A percentile compares a stretch with the other conserved stretches of the same genome.
phyloP scores from a whole-genome alignment of 2,329 filamentous ascomycete genomes.

The Phaeosphaeriaceae sp. region DNA sequence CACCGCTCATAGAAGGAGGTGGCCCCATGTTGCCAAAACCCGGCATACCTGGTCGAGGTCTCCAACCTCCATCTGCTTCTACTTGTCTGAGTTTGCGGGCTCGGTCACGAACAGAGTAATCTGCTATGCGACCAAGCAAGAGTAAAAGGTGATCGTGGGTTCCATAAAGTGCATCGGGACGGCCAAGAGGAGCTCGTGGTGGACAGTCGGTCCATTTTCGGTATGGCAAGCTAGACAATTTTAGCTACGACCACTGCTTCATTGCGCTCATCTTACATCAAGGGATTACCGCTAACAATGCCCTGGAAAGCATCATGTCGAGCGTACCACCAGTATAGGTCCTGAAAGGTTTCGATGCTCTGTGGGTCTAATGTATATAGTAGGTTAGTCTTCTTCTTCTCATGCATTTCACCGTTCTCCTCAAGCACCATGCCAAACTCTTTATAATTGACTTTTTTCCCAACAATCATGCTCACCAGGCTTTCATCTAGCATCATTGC shows the following conservation, averaged over 20 bases:
- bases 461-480: conserved; percentile 65
- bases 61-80: conserved; percentile 63
- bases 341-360: conserved; percentile 79
- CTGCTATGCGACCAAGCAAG: conserved; percentile 77
- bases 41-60: conserved; percentile 58
- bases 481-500: conserved; percentile 50
- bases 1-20: conserved; percentile 32
- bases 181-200: conserved; percentile 80
- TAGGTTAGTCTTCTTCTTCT: conserved; percentile 42
- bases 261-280: conserved; percentile 70
- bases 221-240: conserved; percentile 71
- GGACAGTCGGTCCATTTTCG: conserved; percentile 84
- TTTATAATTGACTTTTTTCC: conserved; percentile 64
- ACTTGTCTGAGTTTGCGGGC: conserved; percentile 75
- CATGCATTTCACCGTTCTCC: conserved; percentile 32
- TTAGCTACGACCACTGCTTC: conserved; percentile 25
- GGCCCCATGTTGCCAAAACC: conserved; percentile 45
- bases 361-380: conserved; percentile 66
- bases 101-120: conserved; percentile 79
- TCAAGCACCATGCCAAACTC: conserved; percentile 60
- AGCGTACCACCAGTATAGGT: conserved; percentile 94
- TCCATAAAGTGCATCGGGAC: conserved; percentile 79
- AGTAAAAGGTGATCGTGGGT: conserved; percentile 88
- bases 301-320: conserved; percentile 95
- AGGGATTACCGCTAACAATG: conserved; percentile 80